Base-by-base conservation (phyloP, 1,284 basidiomycete species). In the Xerocomus nothofagi region DNA sequence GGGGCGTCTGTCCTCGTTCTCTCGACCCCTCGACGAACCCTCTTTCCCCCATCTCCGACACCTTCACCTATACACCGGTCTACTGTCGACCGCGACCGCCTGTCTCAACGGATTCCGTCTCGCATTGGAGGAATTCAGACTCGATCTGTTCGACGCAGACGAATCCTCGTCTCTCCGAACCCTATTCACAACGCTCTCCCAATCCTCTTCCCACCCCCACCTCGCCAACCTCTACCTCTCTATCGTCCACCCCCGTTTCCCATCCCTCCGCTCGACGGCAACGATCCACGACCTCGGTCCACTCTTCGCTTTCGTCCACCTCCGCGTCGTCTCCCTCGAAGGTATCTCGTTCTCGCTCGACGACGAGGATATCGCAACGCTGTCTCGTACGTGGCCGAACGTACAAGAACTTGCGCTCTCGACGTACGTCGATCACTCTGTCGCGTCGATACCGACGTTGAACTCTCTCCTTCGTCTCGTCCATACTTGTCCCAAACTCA, bases 31-130 rank as follows among this genome's bases (percentile, higher is more conserved):
- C 30, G 2, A 7, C 8, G 40, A 47, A 11, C 2, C 2, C 0
- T 42, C 39, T 9, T 61, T 61, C 10, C 17, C 50, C 20, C 27
- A 34, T 14, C 60, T 61, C 18, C 47, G 31, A 24, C 20, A 27
- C 37, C 60, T 63, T 40, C 60, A 65, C 30, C 17, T 61, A 4
- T 65, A 65, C 43, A 36, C 58, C 1, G 49, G 41, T 17, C 38
- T 49, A 2, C 30, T 65, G 27, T 56, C 58, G 6, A 50, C 47
- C 0, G 42, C 49, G 1, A 50, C 41, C 3, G n/a, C 50, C 24
- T 61, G 43, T 39, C 6, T 61, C 3, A n/a, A 8, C 3, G 37
- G 34, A 20, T 41, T 59, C n/a, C 50, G 26, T n/a, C 44, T 61
- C 3, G 23, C 41, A 15, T 30, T 65, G 29, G 29, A 51, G 4